Conservation (phyloP, 305 asterid species). For the Rubia occidens region DNA sequence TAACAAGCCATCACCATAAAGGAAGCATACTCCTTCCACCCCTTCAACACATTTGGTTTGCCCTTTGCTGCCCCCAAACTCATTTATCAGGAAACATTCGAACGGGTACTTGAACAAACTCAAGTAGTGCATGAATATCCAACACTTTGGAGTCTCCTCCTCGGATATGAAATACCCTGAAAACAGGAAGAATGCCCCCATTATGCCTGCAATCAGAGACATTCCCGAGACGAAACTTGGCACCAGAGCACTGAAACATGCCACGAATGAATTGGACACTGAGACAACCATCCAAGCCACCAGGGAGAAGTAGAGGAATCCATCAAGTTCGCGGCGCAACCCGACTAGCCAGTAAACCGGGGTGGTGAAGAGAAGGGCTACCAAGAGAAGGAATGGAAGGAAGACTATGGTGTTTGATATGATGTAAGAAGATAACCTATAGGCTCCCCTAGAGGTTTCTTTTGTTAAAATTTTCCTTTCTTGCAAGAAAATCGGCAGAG, state of each 20-base stretch:
- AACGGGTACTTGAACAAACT: conserved; percentile 74
- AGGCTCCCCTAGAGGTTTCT: conserved; percentile 68
- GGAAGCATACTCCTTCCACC: conserved; percentile 35
- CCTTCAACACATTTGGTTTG: conserved; percentile 39
- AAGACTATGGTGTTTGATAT: conserved; percentile 59
- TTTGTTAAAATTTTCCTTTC: conserved; percentile 57
- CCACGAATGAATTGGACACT: conserved; percentile 69
- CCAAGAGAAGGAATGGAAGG: conserved; percentile 51
- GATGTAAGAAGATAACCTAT: conserved; percentile 60
- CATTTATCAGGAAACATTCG: conserved; percentile 63
- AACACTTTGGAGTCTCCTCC: conserved; percentile 50
- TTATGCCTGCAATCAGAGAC: conserved; percentile 57
- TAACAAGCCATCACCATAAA: conserved; percentile 43
- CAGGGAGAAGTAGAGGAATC: conserved; percentile 51
- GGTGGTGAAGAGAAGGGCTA: conserved; percentile 41
- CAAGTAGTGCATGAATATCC: conserved; percentile 72
- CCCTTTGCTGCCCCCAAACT: conserved; percentile 52
- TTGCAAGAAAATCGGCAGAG: conserved; percentile 64
- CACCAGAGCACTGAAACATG: conserved; percentile 60
- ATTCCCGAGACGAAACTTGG: conserved; percentile 73
- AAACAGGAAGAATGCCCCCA: conserved; percentile 78
- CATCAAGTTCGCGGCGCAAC: conserved; percentile 36
- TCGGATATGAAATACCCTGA: conserved; percentile 64
- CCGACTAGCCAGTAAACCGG: conserved; percentile 76
- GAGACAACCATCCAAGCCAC: conserved; percentile 59